phyloP scores from a whole-genome alignment of 2,329 filamentous ascomycete genomes.

The Talaromyces amestolkiae region DNA sequence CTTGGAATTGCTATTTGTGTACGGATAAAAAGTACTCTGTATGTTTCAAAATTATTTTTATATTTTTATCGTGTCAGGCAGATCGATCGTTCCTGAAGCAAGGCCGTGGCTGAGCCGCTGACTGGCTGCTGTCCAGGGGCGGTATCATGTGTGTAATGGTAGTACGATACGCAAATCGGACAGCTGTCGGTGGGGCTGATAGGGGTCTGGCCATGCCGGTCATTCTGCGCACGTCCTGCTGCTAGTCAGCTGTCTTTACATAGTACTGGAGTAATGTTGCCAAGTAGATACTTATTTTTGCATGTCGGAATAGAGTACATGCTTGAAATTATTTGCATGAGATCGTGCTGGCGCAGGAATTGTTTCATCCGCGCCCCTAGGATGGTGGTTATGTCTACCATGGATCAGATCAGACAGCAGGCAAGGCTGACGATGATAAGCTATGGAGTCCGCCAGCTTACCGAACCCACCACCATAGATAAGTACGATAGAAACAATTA shows the following conservation, averaged over 20 bases:
- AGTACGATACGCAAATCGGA: slow-evolving; percentile 12
- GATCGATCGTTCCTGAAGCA: slow-evolving; percentile 9
- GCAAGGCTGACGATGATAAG: neutral
- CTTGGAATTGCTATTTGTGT: too few relatives aligned
- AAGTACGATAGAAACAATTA: neutral
- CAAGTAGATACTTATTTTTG: neutral
- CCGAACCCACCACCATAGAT: neutral
- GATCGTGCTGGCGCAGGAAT: neutral
- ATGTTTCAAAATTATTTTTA: neutral
- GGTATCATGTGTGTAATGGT: neutral
- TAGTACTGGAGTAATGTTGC: too few relatives aligned
- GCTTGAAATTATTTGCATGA: neutral
- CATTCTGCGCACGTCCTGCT: slow-evolving; percentile 4
- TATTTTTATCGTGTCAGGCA: neutral
- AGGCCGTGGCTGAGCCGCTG: slow-evolving; percentile 2
- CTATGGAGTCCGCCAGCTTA: neutral
- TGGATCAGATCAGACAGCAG: neutral
- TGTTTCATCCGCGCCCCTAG: neutral
- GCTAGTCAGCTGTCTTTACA: neutral
- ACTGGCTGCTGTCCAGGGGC: neutral
- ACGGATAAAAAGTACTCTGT: too few relatives aligned
- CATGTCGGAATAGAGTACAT: neutral
- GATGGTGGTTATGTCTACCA: neutral
- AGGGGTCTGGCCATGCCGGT: slow-evolving; percentile 14
- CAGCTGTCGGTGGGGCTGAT: slow-evolving; percentile 14